phyloP scores from a whole-genome alignment of 805 yeast genomes.

The Cyberlindnera meyerae region DNA sequence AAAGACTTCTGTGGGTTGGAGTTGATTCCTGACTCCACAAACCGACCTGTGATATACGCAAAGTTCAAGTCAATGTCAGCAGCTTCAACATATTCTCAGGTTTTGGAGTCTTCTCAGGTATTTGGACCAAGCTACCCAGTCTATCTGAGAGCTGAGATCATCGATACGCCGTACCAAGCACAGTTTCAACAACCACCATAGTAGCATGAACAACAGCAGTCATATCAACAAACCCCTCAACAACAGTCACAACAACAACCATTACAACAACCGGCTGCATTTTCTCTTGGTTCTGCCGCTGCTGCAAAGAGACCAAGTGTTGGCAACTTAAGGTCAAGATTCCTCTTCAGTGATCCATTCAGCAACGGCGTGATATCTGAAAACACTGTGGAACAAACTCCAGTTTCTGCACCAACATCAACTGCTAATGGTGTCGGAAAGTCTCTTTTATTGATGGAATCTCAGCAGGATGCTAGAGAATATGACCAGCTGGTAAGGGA shows the following conservation, averaged over 20 bases:
- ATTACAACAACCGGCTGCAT: constrained; percentile 9
- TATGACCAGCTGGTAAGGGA: constrained; percentile 40
- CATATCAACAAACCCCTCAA: too few relatives aligned
- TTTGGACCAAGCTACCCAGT: constrained; percentile 46
- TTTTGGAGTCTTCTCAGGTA: constrained; percentile 37
- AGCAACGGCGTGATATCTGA: constrained; percentile 27
- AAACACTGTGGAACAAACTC: constrained; percentile 13
- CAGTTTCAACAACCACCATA: too few relatives aligned
- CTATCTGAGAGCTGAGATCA: constrained; percentile 37
- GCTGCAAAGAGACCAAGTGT: constrained; percentile 48
- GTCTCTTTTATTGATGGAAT: constrained; percentile 37
- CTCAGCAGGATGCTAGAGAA: constrained; percentile 32
- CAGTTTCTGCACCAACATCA: constrained; percentile 17
- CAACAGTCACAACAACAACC: too few relatives aligned
- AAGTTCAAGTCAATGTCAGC: constrained; percentile 39
- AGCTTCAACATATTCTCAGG: constrained; percentile 39
- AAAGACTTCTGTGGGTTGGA: constrained; percentile 53
- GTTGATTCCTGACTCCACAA: constrained; percentile 32
- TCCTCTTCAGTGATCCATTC: constrained; percentile 65
- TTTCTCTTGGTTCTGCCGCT: constrained; percentile 24
- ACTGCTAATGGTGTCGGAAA: constrained; percentile 35
- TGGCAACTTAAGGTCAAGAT: constrained; percentile 59
- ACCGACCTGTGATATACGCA: constrained; percentile 37
- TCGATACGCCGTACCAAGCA: constrained; percentile 23
- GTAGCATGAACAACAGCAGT: too few relatives aligned